Percentiles rank a stretch among this genome's conserved stretches.
Evolutionary conservation across 2,329 filamentous ascomycete species (phyloP).

Genomic region (Aspergillus sp.): DNA sequence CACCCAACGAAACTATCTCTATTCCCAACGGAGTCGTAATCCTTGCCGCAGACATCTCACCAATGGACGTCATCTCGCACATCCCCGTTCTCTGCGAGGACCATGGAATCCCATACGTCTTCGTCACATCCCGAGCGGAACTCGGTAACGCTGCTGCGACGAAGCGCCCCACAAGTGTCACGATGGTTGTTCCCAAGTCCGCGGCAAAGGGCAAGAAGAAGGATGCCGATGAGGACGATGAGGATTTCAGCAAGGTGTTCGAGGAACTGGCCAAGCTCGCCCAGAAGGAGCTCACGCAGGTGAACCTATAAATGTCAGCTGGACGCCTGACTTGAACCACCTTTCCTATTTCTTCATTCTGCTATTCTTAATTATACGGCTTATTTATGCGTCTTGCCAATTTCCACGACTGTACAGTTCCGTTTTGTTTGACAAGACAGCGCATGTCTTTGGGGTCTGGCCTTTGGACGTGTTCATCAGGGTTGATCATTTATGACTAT

Average conservation of each 20-base stretch:
- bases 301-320: conserved; percentile 48
- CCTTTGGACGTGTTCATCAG: conserved; percentile 34
- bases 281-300: conserved; percentile 57
- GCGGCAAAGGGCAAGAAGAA: conserved; percentile 52
- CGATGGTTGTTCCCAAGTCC: conserved; percentile 68
- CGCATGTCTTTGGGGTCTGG: conserved; percentile 41
- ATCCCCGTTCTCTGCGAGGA: conserved; percentile 98
- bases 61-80: conserved; percentile 98
- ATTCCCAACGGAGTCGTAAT: conserved; percentile 75
- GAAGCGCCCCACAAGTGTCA: conserved; percentile 93
- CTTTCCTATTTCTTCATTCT: conserved; percentile 24
- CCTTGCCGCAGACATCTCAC: conserved; percentile 95
- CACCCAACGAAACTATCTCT: conserved; percentile 61
- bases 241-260: conserved; percentile 55
- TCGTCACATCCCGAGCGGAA: conserved; percentile 87
- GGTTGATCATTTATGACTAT: conserved; percentile 34
- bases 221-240: conserved; percentile 43
- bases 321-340: conserved; percentile 13
- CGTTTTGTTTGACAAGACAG: conserved; percentile 36
- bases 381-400: conserved; percentile 21
- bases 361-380: conserved; percentile 26
- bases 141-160: conserved; percentile 90
- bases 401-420: conserved; percentile 39
- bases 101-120: conserved; percentile 95
- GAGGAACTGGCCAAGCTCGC: conserved; percentile 59